A percentile compares a stretch with the other conserved stretches of the same genome.
phyloP scores from a whole-genome alignment of 2,329 filamentous ascomycete genomes.

The Rutstroemia sp. region DNA sequence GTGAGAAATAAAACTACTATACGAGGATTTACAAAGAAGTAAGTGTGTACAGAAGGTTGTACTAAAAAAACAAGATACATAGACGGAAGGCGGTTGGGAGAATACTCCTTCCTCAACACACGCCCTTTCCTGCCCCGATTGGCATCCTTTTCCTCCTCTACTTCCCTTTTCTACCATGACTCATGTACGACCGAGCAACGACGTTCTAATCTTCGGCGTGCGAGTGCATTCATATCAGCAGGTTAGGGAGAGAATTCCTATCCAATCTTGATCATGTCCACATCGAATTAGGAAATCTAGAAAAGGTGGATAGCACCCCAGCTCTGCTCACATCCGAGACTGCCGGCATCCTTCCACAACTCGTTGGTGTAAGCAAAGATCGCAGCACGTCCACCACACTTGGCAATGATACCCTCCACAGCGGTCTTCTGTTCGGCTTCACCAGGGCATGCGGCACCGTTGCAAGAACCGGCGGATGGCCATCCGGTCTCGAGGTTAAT shows the following conservation, averaged over 20 bases:
- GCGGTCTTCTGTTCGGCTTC: constrained; percentile 59
- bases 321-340: constrained; percentile 68
- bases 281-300: not conserved
- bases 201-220: too few relatives aligned
- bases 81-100: not conserved
- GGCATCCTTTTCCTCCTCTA: too few relatives aligned
- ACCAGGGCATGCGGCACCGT: constrained; percentile 67
- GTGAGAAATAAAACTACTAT: not conserved
- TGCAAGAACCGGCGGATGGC: constrained; percentile 63
- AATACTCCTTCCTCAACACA: not conserved
- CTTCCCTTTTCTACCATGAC: too few relatives aligned
- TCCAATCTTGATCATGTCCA: too few relatives aligned
- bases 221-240: too few relatives aligned
- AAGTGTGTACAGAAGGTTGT: not conserved
- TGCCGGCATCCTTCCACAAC: constrained; percentile 68
- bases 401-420: constrained; percentile 61
- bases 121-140: not conserved
- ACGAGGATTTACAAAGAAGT: not conserved
- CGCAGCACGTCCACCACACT: constrained; percentile 60
- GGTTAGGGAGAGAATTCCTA: too few relatives aligned
- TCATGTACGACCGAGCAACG: too few relatives aligned
- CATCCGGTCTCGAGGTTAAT: constrained; percentile 89
- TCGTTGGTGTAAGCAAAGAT: constrained; percentile 81
- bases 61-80: not conserved
- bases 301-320: constrained; percentile 49